Evolutionary conservation across 116 monocot genomes (phyloP).

Genomic region (Iris pallida): DNA sequence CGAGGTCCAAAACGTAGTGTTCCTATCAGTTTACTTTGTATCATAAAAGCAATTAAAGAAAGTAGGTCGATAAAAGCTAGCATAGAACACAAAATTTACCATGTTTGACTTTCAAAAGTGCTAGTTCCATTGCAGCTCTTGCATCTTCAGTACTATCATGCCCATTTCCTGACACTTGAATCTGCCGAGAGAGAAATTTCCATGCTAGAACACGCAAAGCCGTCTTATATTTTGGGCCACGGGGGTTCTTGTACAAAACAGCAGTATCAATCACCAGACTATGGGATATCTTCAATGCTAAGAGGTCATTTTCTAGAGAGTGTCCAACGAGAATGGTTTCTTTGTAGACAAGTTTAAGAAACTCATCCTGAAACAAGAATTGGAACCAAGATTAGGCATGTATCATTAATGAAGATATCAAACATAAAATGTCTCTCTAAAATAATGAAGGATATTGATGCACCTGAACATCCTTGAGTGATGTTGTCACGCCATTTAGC

Average conservation of each 20-base stretch:
- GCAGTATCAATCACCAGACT: constrained; percentile 80
- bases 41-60: too few relatives aligned
- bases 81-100: constrained; percentile 27
- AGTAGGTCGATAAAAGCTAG: neutral
- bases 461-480: constrained; percentile 84
- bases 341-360: constrained; percentile 54
- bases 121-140: constrained; percentile 79
- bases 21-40: too few relatives aligned
- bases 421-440: neutral
- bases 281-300: constrained; percentile 78
- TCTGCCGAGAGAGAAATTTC: constrained; percentile 62
- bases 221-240: constrained; percentile 37
- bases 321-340: constrained; percentile 93
- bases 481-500: constrained; percentile 74
- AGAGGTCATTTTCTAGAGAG: constrained; percentile 94
- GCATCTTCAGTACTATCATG: constrained; percentile 96
- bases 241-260: constrained; percentile 56
- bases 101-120: constrained; percentile 60
- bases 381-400: neutral
- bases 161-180: constrained; percentile 60
- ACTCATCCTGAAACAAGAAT: constrained; percentile 50
- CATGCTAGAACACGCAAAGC: constrained; percentile 58
- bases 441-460: constrained; percentile 1
- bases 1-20: too few relatives aligned
- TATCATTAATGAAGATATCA: neutral